phyloP scores from a whole-genome alignment of 805 yeast genomes.

The Nakazawaea holstii region DNA sequence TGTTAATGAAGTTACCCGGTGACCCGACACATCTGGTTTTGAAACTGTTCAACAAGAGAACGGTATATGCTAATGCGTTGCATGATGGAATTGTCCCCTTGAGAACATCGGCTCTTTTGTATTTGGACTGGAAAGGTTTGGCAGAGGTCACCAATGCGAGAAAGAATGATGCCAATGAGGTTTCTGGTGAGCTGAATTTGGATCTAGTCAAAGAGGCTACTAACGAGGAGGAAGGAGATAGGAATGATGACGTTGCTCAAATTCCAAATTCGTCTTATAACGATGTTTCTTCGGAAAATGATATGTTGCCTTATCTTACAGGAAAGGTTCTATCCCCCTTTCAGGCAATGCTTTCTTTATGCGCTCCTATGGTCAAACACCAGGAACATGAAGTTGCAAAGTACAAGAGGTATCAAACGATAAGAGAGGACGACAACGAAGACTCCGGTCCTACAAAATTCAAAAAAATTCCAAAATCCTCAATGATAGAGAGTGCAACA shows the following conservation, averaged over 20 bases:
- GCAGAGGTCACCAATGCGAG: constrained; percentile 39
- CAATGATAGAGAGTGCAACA: constrained; percentile 74
- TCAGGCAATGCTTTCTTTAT: constrained; percentile 37
- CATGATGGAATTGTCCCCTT: constrained; percentile 96
- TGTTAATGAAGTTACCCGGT: constrained; percentile 70
- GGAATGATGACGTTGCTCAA: constrained; percentile 17
- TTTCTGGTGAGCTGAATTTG: constrained; percentile 10
- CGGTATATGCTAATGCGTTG: constrained; percentile 82
- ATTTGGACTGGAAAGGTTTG: constrained; percentile 79
- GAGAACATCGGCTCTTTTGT: constrained; percentile 81
- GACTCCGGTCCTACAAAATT: constrained; percentile 11
- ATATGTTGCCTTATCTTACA: constrained; percentile 16
- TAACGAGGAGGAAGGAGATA: constrained; percentile 11
- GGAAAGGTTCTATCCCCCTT: constrained; percentile 30
- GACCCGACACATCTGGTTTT: constrained; percentile 66
- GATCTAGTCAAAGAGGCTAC: constrained; percentile 11
- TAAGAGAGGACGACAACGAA: constrained; percentile 12
- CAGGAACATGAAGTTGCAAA: constrained; percentile 14
- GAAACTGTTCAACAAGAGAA: constrained; percentile 60
- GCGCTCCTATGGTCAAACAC: constrained; percentile 30
- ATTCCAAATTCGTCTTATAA: constrained; percentile 23
- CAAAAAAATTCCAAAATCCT: constrained; percentile 55
- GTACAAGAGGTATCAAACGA: constrained; percentile 26
- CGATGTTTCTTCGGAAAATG: constrained; percentile 11
- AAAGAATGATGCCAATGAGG: constrained; percentile 12